Conservation (phyloP, 352 stramenopile genomes). For the Phytophthora rubi region DNA sequence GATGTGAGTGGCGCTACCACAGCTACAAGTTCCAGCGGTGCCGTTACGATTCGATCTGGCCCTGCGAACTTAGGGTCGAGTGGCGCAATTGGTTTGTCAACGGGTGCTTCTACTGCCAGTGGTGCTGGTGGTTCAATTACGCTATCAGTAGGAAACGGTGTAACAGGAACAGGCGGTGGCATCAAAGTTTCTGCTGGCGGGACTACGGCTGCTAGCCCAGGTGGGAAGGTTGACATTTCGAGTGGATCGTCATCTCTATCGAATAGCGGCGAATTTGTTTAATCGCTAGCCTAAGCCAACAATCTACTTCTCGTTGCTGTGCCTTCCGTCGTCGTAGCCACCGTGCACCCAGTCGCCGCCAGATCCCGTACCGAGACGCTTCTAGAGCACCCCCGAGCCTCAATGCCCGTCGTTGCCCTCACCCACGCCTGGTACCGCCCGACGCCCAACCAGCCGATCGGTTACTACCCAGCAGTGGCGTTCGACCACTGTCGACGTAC, state of each 20-base stretch:
- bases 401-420: too few species aligned
- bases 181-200: constrained; percentile 43
- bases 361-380: too few species aligned
- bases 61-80: constrained; percentile 15
- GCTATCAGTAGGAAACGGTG: constrained; percentile 28
- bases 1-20: not conserved
- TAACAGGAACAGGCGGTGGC: constrained; percentile 13
- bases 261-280: too few species aligned
- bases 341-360: too few species aligned
- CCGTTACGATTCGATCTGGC: constrained; percentile 29
- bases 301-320: too few species aligned
- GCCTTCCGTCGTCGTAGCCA: too few species aligned
- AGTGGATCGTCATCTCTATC: not conserved
- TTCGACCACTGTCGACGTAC: too few species aligned
- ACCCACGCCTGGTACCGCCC: too few species aligned
- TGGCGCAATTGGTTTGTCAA: constrained; percentile 14
- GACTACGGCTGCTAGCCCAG: constrained; percentile 36
- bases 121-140: constrained; percentile 19
- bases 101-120: constrained; percentile 7
- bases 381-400: too few species aligned
- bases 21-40: constrained; percentile 17
- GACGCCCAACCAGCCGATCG: too few species aligned
- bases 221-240: constrained; percentile 24
- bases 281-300: too few species aligned
- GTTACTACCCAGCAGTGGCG: too few species aligned